Evolutionary conservation across 768 basidiomycete genomes (phyloP).

Genomic region (Butyriboletus loyo): DNA sequence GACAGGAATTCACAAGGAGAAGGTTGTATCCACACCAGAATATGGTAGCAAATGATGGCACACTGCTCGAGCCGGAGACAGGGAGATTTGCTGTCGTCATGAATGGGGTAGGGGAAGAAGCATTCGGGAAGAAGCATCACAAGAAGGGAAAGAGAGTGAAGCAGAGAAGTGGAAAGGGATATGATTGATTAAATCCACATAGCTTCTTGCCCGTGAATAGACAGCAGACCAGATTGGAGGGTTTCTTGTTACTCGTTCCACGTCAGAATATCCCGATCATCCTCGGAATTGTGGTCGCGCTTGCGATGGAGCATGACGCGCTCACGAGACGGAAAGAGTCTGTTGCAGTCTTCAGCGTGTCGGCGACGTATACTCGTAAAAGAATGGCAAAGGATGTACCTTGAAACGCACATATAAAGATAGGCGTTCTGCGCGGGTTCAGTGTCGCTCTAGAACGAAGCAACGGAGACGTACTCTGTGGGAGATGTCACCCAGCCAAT

Average conservation of each 20-base stretch:
- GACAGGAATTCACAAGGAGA: conserved; percentile 59
- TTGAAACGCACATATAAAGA: conserved; percentile 72
- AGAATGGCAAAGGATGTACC: conserved; percentile 33
- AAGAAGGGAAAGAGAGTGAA: conserved; percentile 81
- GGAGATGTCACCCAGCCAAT: conserved; percentile 64
- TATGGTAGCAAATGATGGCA: conserved; percentile 74
- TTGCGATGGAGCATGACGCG: conserved; percentile 68
- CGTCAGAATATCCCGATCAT: conserved; percentile 56
- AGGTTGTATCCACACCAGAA: conserved; percentile 84
- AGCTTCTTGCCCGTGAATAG: not conserved
- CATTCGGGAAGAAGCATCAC: conserved; percentile 73
- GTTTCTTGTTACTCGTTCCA: conserved; percentile 58
- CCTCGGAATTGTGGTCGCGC: conserved; percentile 64
- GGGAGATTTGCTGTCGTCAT: conserved; percentile 42
- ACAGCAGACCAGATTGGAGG: not conserved
- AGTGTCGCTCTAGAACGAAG: conserved; percentile 1
- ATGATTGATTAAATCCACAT: conserved; percentile 49
- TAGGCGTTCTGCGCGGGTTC: conserved; percentile 54
- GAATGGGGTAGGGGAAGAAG: conserved; percentile 33
- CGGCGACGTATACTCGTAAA: not conserved
- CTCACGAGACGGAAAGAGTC: conserved; percentile 69
- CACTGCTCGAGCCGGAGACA: conserved; percentile 44
- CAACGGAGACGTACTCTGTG: conserved; percentile 46
- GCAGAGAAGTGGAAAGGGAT: conserved; percentile 90
- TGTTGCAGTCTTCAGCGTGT: conserved; percentile 52